Conservation (phyloP, 768 basidiomycete genomes). For the Kwoniella heveanensis region DNA sequence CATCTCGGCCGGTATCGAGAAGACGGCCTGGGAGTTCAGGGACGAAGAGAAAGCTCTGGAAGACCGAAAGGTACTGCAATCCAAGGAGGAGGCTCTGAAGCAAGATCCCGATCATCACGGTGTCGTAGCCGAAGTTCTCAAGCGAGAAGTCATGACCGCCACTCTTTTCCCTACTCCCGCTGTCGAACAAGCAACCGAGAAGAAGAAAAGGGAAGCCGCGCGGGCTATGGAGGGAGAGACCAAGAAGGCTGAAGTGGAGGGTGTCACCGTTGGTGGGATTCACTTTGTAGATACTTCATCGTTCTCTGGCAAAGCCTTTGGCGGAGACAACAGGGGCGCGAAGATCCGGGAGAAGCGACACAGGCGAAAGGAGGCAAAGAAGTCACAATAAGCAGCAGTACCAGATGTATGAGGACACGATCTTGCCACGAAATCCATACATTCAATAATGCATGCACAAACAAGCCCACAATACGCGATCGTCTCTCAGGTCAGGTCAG, state of each 20-base stretch:
- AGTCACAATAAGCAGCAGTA: slow-evolving; percentile 1
- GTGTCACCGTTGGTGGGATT: slow-evolving; percentile 21
- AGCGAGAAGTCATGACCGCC: slow-evolving; percentile 23
- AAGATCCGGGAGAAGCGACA: slow-evolving; percentile 26
- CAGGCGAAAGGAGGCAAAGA: slow-evolving; percentile 17
- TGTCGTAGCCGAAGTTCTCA: slow-evolving; percentile 20
- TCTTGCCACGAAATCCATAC: too few species aligned
- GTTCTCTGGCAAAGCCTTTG: slow-evolving; percentile 6
- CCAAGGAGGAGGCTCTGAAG: slow-evolving; percentile 23
- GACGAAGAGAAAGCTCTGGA: slow-evolving; percentile 35
- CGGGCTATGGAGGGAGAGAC: slow-evolving; percentile 2
- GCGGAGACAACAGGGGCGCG: slow-evolving; percentile 8
- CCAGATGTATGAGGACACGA: neutral
- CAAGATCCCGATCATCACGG: slow-evolving; percentile 22
- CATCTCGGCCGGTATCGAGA: slow-evolving; percentile 36
- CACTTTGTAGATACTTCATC: slow-evolving; percentile 25
- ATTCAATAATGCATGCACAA: too few species aligned
- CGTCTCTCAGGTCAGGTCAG: too few species aligned
- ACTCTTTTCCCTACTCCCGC: slow-evolving; percentile 24
- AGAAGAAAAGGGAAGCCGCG: slow-evolving; percentile 16
- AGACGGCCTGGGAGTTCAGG: slow-evolving; percentile 51
- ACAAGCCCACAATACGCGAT: too few species aligned
- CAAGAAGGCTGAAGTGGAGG: slow-evolving; percentile 17
- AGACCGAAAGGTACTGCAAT: slow-evolving; percentile 16
- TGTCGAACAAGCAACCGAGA: slow-evolving; percentile 14